phyloP scores from a whole-genome alignment of 2,329 filamentous ascomycete genomes.

The Diaporthe amygdali region DNA sequence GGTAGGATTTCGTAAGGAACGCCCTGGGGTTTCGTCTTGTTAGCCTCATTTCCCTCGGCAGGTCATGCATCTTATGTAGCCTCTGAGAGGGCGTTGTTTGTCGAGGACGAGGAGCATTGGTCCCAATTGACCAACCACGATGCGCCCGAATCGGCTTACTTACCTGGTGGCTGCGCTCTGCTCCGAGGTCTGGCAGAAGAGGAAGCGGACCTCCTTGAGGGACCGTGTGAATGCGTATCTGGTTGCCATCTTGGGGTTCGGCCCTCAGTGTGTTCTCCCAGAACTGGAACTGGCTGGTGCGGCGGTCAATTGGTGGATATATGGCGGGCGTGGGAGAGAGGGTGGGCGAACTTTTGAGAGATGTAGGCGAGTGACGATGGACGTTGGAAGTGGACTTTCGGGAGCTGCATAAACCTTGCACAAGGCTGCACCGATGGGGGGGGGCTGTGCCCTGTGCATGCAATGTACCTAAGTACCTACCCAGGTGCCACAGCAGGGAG shows the following conservation, averaged over 20 bases:
- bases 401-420: constrained; percentile 8
- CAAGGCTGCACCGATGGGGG: background rate
- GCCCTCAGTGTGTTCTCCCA: background rate
- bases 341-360: background rate
- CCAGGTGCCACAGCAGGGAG: background rate
- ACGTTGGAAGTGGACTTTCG: constrained; percentile 1
- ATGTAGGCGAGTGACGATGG: background rate
- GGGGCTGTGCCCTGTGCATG: background rate
- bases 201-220: constrained; percentile 94
- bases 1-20: constrained; percentile 90
- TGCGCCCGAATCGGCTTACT: constrained; percentile 34
- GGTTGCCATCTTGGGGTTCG: constrained; percentile 71
- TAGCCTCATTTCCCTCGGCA: background rate
- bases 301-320: constrained; percentile 32
- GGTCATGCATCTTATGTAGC: background rate
- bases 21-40: constrained; percentile 59
- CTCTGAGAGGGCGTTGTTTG: background rate
- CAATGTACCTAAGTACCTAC: background rate
- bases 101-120: background rate
- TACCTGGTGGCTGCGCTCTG: constrained; percentile 89
- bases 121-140: constrained; percentile 12
- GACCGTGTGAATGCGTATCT: constrained; percentile 91
- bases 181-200: constrained; percentile 94
- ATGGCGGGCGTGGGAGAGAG: constrained; percentile 11
- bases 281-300: background rate